Evolutionary conservation across 805 yeast genomes (phyloP).

Genomic region (Millerozyma acaciae): DNA sequence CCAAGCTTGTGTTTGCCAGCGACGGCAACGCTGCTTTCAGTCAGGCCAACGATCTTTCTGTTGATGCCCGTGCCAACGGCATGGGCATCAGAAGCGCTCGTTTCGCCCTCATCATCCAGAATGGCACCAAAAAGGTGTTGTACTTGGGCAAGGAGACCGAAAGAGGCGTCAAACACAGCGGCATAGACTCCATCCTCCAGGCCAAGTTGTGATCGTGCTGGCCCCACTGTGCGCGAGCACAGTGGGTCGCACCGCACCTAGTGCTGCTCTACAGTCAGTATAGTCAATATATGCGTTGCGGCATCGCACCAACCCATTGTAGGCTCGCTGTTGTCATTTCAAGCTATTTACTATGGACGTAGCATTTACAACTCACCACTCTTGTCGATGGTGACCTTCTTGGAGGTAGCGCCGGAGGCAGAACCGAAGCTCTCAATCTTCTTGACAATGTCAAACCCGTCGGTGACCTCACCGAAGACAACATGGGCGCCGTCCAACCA

Average conservation of each 20-base stretch:
- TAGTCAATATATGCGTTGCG: not conserved
- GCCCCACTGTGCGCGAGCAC: not conserved
- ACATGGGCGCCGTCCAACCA: slow-evolving; percentile 80
- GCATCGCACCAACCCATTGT: not conserved
- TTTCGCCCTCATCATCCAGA: slow-evolving; percentile 34
- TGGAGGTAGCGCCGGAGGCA: slow-evolving; percentile 60
- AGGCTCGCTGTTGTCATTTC: not conserved
- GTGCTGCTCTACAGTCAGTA: too few species aligned
- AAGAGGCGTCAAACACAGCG: slow-evolving; percentile 31
- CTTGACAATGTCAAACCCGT: slow-evolving; percentile 60
- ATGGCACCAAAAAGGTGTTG: slow-evolving; percentile 21
- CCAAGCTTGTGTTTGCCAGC: slow-evolving; percentile 37
- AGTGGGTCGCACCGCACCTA: too few species aligned
- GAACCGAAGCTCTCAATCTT: slow-evolving; percentile 64
- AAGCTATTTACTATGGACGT: slow-evolving; percentile 2
- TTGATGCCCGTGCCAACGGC: slow-evolving; percentile 34
- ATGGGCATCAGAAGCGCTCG: slow-evolving; percentile 39
- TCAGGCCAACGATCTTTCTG: slow-evolving; percentile 23
- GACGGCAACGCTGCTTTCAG: slow-evolving; percentile 38
- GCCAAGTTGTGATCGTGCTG: slow-evolving; percentile 29
- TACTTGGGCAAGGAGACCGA: slow-evolving; percentile 35
- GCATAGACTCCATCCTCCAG: slow-evolving; percentile 32
- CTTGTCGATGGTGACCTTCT: slow-evolving; percentile 59
- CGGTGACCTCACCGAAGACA: slow-evolving; percentile 72
- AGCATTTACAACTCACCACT: slow-evolving; percentile 48